A percentile compares a stretch with the other conserved stretches of the same genome.
phyloP scores from a whole-genome alignment of 805 yeast genomes.

The Ascoidea asiatica region DNA sequence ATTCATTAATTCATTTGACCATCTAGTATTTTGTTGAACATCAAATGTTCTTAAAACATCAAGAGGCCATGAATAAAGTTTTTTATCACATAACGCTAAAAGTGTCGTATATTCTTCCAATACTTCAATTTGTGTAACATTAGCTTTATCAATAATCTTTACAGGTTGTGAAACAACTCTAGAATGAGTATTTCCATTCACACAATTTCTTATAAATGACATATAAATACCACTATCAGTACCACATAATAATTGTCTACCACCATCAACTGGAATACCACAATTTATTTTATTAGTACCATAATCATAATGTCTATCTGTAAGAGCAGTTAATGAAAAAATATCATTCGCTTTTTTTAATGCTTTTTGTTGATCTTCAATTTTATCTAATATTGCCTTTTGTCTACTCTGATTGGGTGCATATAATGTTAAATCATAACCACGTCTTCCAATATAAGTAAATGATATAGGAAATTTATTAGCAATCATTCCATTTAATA shows the following conservation, averaged over 20 bases:
- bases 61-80: slow-evolving; percentile 62
- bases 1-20: slow-evolving; percentile 69
- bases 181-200: slow-evolving; percentile 36
- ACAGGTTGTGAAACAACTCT: slow-evolving; percentile 57
- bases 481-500: background rate
- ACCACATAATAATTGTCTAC: slow-evolving; percentile 79
- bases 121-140: slow-evolving; percentile 82
- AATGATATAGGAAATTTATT: slow-evolving; percentile 7
- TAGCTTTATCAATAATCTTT: slow-evolving; percentile 57
- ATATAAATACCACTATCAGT: slow-evolving; percentile 86
- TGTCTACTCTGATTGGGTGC: slow-evolving; percentile 29
- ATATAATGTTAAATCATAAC: slow-evolving; percentile 10
- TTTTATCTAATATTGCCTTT: slow-evolving; percentile 66
- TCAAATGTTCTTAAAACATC: slow-evolving; percentile 38
- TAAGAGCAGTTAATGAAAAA: slow-evolving; percentile 63
- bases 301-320: slow-evolving; percentile 62
- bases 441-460: slow-evolving; percentile 10
- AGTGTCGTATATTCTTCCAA: slow-evolving; percentile 82
- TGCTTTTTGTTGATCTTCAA: slow-evolving; percentile 66
- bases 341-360: slow-evolving; percentile 64
- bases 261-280: slow-evolving; percentile 90
- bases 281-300: slow-evolving; percentile 66
- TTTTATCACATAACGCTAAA: slow-evolving; percentile 71
- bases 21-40: slow-evolving; percentile 31
- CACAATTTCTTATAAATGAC: slow-evolving; percentile 42